A percentile compares a stretch with the other conserved stretches of the same genome.
phyloP scores from a whole-genome alignment of 345 rosid species.

The Salix udensis region DNA sequence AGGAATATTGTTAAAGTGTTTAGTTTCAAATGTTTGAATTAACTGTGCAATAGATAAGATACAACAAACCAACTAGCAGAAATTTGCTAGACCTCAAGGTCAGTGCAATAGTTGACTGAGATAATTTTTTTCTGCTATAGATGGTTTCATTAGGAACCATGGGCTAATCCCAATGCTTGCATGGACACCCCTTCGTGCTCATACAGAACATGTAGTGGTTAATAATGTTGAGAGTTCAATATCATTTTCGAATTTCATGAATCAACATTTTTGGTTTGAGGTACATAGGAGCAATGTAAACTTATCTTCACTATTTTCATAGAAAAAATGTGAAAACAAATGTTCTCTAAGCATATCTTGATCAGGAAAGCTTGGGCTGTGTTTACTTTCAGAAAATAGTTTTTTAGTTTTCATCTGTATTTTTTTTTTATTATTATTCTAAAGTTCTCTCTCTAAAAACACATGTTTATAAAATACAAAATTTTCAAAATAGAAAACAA shows the following conservation, averaged over 20 bases:
- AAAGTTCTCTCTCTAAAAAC: background rate
- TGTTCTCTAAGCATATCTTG: background rate
- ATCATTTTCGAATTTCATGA: background rate
- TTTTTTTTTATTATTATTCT: background rate
- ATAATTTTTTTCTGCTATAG: background rate
- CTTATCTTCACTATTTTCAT: background rate
- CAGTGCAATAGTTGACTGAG: background rate
- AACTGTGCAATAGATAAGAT: background rate
- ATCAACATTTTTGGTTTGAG: background rate
- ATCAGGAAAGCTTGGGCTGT: background rate
- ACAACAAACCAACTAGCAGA: background rate
- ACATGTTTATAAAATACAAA: too few relatives aligned
- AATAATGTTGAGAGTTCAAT: background rate
- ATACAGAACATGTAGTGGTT: background rate
- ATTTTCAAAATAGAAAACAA: too few relatives aligned
- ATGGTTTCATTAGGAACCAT: background rate
- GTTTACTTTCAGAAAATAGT: background rate
- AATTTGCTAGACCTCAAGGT: background rate
- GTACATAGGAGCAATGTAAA: background rate
- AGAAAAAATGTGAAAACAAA: background rate
- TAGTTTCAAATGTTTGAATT: background rate
- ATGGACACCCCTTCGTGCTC: background rate
- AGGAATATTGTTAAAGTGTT: background rate
- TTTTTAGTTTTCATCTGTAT: background rate
- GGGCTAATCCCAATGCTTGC: background rate